phyloP scores from a whole-genome alignment of 2,329 filamentous ascomycete genomes.

The Arthroderma sp. region DNA sequence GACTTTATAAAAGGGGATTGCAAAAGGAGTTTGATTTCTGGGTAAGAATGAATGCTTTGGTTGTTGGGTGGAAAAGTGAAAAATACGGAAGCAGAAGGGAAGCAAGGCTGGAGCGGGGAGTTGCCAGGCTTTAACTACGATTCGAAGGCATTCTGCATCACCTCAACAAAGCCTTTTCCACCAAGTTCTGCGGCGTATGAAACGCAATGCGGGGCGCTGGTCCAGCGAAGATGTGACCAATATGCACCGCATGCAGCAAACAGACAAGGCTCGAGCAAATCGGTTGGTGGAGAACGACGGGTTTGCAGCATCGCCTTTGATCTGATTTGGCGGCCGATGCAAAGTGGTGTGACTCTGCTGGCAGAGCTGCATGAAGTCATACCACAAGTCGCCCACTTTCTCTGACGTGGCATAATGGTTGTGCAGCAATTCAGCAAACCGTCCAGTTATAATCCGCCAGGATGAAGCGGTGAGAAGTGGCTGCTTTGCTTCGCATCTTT shows the following conservation, averaged over 20 bases:
- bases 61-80: neutral
- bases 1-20: neutral
- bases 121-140: slow-evolving; percentile 16
- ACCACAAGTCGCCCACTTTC: neutral
- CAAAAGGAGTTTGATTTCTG: neutral
- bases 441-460: slow-evolving; percentile 1
- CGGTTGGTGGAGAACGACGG: slow-evolving; percentile 1
- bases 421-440: neutral
- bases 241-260: neutral
- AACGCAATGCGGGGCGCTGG: no score
- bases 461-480: neutral
- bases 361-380: neutral
- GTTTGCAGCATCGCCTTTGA: neutral
- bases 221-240: no score
- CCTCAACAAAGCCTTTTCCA: no score
- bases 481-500: no score
- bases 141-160: neutral
- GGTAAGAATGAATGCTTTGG: slow-evolving; percentile 1
- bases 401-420: slow-evolving; percentile 2
- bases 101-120: slow-evolving; percentile 3
- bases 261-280: neutral
- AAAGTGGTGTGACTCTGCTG: slow-evolving; percentile 1
- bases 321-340: slow-evolving; percentile 1
- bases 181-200: no score
- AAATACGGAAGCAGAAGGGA: slow-evolving; percentile 7